Evolutionary conservation across 768 basidiomycete species (phyloP).

Genomic region (Collybiopsis confluens): DNA sequence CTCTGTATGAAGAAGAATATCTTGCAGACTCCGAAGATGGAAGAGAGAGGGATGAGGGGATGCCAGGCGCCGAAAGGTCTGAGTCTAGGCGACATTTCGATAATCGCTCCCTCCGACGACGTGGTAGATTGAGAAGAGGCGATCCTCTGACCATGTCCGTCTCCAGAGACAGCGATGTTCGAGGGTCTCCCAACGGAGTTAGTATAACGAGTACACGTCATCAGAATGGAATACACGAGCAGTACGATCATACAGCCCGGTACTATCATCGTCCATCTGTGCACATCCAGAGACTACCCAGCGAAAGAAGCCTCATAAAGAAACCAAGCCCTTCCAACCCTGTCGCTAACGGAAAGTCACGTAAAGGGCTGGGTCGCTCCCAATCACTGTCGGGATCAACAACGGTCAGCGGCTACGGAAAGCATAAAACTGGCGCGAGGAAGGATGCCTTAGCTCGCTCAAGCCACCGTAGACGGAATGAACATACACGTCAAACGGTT

Average conservation of each 20-base stretch:
- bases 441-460: not conserved
- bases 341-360: not conserved
- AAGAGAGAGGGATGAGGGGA: not conserved
- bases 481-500: not conserved
- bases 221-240: not conserved
- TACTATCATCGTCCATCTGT: too few relatives aligned
- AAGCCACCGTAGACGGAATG: not conserved
- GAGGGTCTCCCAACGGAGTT: not conserved
- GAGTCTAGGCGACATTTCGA: not conserved
- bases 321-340: not conserved
- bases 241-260: not conserved
- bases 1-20: slow-evolving; percentile 1
- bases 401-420: not conserved
- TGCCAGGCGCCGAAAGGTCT: not conserved
- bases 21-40: not conserved
- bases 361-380: not conserved
- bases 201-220: not conserved
- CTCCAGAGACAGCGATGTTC: not conserved
- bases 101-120: not conserved
- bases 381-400: not conserved
- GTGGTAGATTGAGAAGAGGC: not conserved
- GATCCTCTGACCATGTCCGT: not conserved
- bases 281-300: not conserved
- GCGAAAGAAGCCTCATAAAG: not conserved
- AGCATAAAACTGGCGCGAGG: not conserved